Percentiles rank a stretch among this genome's conserved stretches.
Evolutionary conservation across 2,329 filamentous ascomycete genomes (phyloP).

Genomic region (Calonectria pseudoturangicola): DNA sequence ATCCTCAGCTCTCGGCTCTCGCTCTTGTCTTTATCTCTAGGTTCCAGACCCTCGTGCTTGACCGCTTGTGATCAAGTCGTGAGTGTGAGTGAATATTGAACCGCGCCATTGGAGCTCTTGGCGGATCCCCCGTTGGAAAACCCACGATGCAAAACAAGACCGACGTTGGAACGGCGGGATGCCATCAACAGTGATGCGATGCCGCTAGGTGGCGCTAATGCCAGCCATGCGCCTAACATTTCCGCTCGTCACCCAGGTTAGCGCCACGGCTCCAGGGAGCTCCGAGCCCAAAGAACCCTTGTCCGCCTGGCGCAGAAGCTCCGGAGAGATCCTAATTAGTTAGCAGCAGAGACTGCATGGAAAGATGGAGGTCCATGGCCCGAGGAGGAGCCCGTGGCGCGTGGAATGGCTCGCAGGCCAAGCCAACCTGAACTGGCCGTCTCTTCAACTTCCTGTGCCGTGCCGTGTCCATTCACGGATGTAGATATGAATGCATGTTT

Average conservation of each 20-base stretch:
- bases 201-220: slow-evolving; percentile 34
- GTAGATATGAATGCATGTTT: slow-evolving; percentile 6
- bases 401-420: slow-evolving; percentile 7
- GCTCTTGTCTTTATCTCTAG: neutral
- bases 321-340: slow-evolving; percentile 21
- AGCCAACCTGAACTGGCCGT: neutral
- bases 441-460: slow-evolving; percentile 1
- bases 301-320: slow-evolving; percentile 22
- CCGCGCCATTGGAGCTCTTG: slow-evolving; percentile 3
- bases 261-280: slow-evolving; percentile 22
- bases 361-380: neutral
- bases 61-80: slow-evolving; percentile 18
- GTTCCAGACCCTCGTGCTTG: neutral
- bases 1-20: neutral
- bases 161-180: slow-evolving; percentile 33
- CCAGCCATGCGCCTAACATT: slow-evolving; percentile 33
- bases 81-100: slow-evolving; percentile 9
- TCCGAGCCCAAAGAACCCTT: slow-evolving; percentile 18
- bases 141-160: slow-evolving; percentile 24
- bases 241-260: slow-evolving; percentile 19
- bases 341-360: slow-evolving; percentile 19
- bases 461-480: slow-evolving; percentile 5
- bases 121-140: slow-evolving; percentile 26
- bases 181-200: slow-evolving; percentile 32
- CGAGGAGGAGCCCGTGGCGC: neutral